These are phyloP conservation scores for Lenzites betulinus DNA, from an alignment of 768 basidiomycete species.

Conservation along the genomic window DNA sequence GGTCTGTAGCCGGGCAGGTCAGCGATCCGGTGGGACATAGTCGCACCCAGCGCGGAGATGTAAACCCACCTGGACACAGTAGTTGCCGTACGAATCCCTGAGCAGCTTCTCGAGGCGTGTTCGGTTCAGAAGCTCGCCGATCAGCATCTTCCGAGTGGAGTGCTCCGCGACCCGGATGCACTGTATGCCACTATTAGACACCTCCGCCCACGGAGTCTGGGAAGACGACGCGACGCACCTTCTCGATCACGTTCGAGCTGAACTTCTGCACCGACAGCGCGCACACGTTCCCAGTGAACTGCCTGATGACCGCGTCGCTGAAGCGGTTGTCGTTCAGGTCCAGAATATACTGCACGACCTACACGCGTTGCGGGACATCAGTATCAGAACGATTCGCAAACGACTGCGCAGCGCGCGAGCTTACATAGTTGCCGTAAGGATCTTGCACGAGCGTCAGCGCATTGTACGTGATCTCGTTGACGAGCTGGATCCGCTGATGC, in stretches of 20 bases:
- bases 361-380: slow-evolving; percentile 7
- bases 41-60: not conserved
- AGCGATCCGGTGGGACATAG: slow-evolving; percentile 2
- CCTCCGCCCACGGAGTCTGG: not conserved
- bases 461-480: slow-evolving; percentile 98
- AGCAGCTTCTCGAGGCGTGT: slow-evolving; percentile 93
- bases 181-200: slow-evolving; percentile 28
- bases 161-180: slow-evolving; percentile 96
- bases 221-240: slow-evolving; percentile 47
- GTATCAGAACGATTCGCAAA: slow-evolving; percentile 13
- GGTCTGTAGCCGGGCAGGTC: slow-evolving; percentile 55
- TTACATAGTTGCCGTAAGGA: slow-evolving; percentile 90
- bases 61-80: slow-evolving; percentile 78
- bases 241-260: slow-evolving; percentile 98
- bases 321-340: slow-evolving; percentile 98
- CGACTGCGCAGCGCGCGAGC: slow-evolving; percentile 28
- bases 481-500: slow-evolving; percentile 91
- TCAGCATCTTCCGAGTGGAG: slow-evolving; percentile 88
- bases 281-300: slow-evolving; percentile 97
- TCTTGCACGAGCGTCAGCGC: slow-evolving; percentile 97
- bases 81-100: slow-evolving; percentile 95
- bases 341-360: slow-evolving; percentile 98
- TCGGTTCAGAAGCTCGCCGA: slow-evolving; percentile 93
- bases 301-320: slow-evolving; percentile 95
- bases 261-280: slow-evolving; percentile 99